Evolutionary conservation across 805 yeast genomes (phyloP), one percentile per base, ranked within the genome.

Genomic region (Blastobotrys attinorum): DNA sequence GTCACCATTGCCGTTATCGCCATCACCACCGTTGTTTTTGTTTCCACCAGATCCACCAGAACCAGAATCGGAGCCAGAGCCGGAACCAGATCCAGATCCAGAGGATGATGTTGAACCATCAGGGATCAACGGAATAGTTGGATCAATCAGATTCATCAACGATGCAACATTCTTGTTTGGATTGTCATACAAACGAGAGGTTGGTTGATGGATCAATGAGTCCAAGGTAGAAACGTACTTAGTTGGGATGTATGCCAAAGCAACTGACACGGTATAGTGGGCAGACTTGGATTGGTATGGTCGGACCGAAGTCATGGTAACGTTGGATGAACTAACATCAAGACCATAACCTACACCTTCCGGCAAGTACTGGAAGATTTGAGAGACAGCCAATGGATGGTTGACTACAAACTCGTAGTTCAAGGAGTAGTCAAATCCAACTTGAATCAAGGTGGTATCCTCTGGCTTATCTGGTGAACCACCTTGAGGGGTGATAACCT

Each of bases 341-440:
- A 86, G 80, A 45, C 95, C 89, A 56, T 64, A 73, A 1, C 70
- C 64, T 45, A 90, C 67, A 13, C 82, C 83, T 31, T 63, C 63
- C n/a, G 97, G 97, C 56, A 92, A 71, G 62, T 80, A 88, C 56
- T 83, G 77, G 65, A 86, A 83, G 39, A 86, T 81, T 64, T 85
- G 95, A 3, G 95, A 92, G 11, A 89, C 83, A 2, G 92, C 72
- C 40, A 81, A 64, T 1, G 90, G 73, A 60, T 81, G 76, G 46
- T 71, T 64, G 35, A 82, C 94, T 47, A 86, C 85, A 60, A 83
- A 86, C 39, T 86, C 85, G 64, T 89, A 90, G 63, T 87, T 88
- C 63, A 88, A 75, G 2, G 81, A 76, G 46, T 77, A 64, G 55
- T 79, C 78, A 70, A 90, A 90, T 3, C 95, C 95, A 58, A 88